A percentile compares a stretch with the other conserved stretches of the same genome.
These are phyloP conservation scores for Somion occarium DNA, from an alignment of 1,284 basidiomycete genomes.

Conservation along the genomic window DNA sequence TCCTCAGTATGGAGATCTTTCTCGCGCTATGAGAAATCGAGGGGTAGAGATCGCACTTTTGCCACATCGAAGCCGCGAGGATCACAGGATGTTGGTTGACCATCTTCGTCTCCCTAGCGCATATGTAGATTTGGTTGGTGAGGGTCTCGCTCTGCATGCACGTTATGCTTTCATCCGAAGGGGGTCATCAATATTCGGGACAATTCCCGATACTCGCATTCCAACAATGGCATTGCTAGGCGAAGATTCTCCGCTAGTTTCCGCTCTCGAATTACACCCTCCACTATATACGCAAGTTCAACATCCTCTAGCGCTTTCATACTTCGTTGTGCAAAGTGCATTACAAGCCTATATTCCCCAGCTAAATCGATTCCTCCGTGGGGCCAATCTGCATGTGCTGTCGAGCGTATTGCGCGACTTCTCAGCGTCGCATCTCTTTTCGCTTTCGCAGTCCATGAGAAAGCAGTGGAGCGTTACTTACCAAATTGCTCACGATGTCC, in stretches of 20 bases:
- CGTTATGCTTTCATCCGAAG: constrained; percentile 1
- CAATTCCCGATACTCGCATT: background rate
- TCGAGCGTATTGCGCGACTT: background rate
- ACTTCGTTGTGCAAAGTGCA: constrained; percentile 1
- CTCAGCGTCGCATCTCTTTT: background rate
- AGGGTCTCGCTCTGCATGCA: background rate
- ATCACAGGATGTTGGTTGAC: constrained; percentile 41
- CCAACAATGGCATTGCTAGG: background rate
- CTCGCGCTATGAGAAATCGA: constrained; percentile 97
- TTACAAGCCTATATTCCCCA: background rate
- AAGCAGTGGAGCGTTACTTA: background rate
- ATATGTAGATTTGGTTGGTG: background rate
- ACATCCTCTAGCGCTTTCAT: background rate
- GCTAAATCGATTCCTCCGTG: background rate
- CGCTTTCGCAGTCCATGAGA: background rate
- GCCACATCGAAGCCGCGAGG: constrained; percentile 35
- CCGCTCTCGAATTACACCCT: background rate
- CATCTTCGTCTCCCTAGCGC: constrained; percentile 42
- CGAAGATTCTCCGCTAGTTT: background rate
- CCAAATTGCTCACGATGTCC: background rate
- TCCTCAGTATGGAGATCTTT: constrained; percentile 89
- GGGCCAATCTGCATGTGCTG: background rate
- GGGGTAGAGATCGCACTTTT: constrained; percentile 81
- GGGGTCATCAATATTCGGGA: background rate
- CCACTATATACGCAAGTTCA: background rate